Percentiles rank a stretch among this genome's conserved stretches.
Conservation (phyloP, 2,329 filamentous ascomycete genomes). For the Colletotrichum sp. region DNA sequence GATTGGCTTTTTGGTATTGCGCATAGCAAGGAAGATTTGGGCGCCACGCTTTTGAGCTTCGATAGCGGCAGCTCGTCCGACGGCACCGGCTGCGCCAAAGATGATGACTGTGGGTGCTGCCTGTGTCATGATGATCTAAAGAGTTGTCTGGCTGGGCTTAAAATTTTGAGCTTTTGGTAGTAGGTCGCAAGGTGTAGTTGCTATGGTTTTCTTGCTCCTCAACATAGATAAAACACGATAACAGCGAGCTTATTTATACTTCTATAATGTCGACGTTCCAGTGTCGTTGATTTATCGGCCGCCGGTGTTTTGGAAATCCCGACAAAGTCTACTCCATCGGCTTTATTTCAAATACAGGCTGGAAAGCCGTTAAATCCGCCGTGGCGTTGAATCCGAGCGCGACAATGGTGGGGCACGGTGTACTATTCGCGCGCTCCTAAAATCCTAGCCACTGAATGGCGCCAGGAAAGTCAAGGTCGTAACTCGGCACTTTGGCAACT, state of each 20-base stretch:
- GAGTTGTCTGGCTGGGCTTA: neutral
- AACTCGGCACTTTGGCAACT: neutral
- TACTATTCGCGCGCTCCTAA: too few species aligned
- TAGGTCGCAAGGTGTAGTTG: neutral
- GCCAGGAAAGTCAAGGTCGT: neutral
- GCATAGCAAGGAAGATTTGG: slow-evolving; percentile 51
- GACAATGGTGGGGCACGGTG: neutral
- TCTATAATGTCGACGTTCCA: neutral
- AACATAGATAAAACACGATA: too few species aligned
- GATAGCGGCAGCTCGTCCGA: slow-evolving; percentile 43
- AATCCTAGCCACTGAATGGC: neutral
- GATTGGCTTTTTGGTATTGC: slow-evolving; percentile 47
- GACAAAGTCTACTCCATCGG: neutral
- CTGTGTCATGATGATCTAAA: neutral
- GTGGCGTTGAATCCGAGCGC: neutral
- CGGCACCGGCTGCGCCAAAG: slow-evolving; percentile 53
- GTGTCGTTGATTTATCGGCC: neutral
- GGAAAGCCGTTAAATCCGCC: neutral
- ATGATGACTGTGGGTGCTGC: slow-evolving; percentile 37
- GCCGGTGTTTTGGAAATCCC: neutral
- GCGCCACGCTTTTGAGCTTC: slow-evolving; percentile 42
- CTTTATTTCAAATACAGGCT: neutral
- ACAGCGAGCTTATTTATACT: neutral
- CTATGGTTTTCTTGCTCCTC: too few species aligned
- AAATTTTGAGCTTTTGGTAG: neutral